These are phyloP conservation scores for Lanmaoa rubissima DNA, from an alignment of 768 basidiomycete genomes.

Conservation along the genomic window DNA sequence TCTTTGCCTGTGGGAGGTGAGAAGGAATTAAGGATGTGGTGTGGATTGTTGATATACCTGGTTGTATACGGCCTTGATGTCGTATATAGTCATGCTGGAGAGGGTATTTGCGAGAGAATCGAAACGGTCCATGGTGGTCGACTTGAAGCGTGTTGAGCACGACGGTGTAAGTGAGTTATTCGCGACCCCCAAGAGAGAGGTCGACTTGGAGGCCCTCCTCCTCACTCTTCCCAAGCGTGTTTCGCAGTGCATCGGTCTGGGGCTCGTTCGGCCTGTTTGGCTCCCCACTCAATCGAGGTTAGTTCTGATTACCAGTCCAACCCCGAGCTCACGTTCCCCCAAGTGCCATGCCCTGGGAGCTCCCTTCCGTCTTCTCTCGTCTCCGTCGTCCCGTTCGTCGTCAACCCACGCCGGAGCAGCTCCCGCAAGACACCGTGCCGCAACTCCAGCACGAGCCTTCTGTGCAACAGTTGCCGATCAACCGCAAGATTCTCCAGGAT, in stretches of 20 bases:
- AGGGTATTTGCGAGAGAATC: slow-evolving; percentile 73
- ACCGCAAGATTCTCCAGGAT: slow-evolving; percentile 31
- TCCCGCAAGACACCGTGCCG: neutral
- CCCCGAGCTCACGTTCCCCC: neutral
- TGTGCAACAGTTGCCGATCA: slow-evolving; percentile 13
- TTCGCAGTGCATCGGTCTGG: neutral
- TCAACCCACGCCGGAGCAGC: slow-evolving; percentile 16
- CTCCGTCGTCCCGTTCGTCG: slow-evolving; percentile 29
- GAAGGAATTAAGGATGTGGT: neutral
- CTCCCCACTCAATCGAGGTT: neutral
- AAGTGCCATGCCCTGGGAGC: slow-evolving; percentile 23
- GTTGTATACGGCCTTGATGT: slow-evolving; percentile 92
- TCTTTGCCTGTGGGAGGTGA: slow-evolving; percentile 71
- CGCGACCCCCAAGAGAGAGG: slow-evolving; percentile 29
- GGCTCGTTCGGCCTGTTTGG: neutral
- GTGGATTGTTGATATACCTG: slow-evolving; percentile 52
- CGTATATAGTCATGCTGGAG: slow-evolving; percentile 86
- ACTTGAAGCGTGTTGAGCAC: slow-evolving; percentile 1
- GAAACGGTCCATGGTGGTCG: slow-evolving; percentile 68
- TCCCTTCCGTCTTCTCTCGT: slow-evolving; percentile 34
- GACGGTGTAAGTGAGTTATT: neutral
- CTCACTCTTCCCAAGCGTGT: neutral
- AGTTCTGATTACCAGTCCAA: neutral
- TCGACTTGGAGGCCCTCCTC: slow-evolving; percentile 4
- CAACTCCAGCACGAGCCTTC: neutral